Evolutionary conservation across 495 filamentous ascomycete genomes (phyloP), one percentile per base, ranked within the genome.

Genomic region (Immersiella caudata): DNA sequence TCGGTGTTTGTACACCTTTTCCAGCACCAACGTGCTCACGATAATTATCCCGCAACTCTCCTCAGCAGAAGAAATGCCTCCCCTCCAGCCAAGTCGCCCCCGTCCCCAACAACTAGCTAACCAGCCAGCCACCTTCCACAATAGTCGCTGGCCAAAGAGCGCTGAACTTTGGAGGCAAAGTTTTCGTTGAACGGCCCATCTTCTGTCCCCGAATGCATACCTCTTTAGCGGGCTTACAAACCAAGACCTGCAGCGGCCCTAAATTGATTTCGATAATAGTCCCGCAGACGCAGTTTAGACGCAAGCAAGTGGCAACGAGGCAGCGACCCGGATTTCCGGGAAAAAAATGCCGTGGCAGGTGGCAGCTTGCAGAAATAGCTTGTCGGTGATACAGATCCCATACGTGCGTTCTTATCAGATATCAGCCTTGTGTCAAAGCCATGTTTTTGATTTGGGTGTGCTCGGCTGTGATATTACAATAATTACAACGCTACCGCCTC

Each of bases 321-420:
- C 56, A 20, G 24, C 52, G 52, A 55, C 52, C 52, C 22, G 56
- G 56, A 29, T 59, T 59, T 59, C 22, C 56, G 56, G 56, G 56
- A 16, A 33, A 59, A 27, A 22, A 24, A 55, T 24, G 2, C 52
- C 21, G 24, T 26, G 24, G 52, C 52, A 6, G 40, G 5, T n/a
- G n/a, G n/a, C n/a, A n/a, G n/a, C n/a, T n/a, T 46, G 40, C 40
- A 46, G 40, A 46, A 46, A 11, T 22, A 22, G 49, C 21, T 52
- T 52, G 16, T 18, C 49, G 3, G 49, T 22, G 16, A 22, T 22
- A n/a, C 49, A n/a, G n/a, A n/a, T n/a, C n/a, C n/a, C 18, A 14
- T 52, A 5, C 21, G 49, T 52, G 16, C 49, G 3, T n/a, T 52
- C 49, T 52, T 52, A 22, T n/a, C 18, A 52, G 49, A 52, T 18